phyloP scores from a whole-genome alignment of 768 basidiomycete genomes.

The Lanmaoa rubissima region DNA sequence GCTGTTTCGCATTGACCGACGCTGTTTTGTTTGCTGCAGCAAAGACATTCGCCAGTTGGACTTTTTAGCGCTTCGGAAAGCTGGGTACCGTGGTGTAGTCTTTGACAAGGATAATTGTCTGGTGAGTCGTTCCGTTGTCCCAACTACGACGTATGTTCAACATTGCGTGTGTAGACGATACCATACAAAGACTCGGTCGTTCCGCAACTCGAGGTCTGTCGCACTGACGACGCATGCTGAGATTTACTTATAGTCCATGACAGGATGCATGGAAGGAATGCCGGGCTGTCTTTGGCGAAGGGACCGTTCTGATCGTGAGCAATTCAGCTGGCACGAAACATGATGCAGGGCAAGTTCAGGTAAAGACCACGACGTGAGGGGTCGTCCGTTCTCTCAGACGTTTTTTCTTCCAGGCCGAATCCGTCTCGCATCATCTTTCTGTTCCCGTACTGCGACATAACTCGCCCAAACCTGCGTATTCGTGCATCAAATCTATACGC shows the following conservation, averaged over 20 bases:
- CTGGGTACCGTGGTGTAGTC: slow-evolving; percentile 86
- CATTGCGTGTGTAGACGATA: slow-evolving; percentile 54
- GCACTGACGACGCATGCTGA: no score
- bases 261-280: slow-evolving; percentile 79
- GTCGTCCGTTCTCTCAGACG: not conserved
- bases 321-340: slow-evolving; percentile 88
- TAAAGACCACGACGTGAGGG: slow-evolving; percentile 32
- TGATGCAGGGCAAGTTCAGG: slow-evolving; percentile 79
- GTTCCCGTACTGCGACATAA: slow-evolving; percentile 82
- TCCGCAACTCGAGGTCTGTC: slow-evolving; percentile 67
- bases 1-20: slow-evolving; percentile 6
- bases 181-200: slow-evolving; percentile 76
- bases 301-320: slow-evolving; percentile 85
- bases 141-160: not conserved
- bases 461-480: slow-evolving; percentile 74
- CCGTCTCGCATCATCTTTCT: slow-evolving; percentile 71
- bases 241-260: not conserved
- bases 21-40: slow-evolving; percentile 36
- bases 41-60: slow-evolving; percentile 85
- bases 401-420: slow-evolving; percentile 65
- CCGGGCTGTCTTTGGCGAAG: slow-evolving; percentile 66
- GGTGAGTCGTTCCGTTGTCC: slow-evolving; percentile 42
- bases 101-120: slow-evolving; percentile 99
- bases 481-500: slow-evolving; percentile 70
- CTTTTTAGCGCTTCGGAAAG: slow-evolving; percentile 64